These are phyloP conservation scores for Capsella rubella DNA, from an alignment of 441 rosid species.

Conservation along the genomic window DNA sequence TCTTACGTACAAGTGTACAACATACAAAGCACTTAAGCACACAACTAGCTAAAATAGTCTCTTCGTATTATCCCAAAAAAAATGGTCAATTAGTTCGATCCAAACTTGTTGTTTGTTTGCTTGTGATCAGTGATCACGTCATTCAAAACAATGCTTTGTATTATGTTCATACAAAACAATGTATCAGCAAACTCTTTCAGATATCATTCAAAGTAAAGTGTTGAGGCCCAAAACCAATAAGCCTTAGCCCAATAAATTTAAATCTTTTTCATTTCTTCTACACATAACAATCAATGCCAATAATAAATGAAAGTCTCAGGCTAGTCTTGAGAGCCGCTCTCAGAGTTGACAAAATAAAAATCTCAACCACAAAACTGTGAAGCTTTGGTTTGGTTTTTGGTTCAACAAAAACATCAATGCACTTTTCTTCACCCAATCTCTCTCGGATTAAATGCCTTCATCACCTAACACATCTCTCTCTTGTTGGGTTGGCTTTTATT, in stretches of 20 bases:
- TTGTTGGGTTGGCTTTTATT: conserved; percentile 30
- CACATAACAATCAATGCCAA: conserved; percentile 17
- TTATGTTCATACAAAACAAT: too few species aligned
- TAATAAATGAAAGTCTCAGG: conserved; percentile 14
- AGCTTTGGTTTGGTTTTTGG: background rate
- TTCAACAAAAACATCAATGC: conserved; percentile 43
- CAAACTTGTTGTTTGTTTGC: too few species aligned
- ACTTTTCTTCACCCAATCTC: conserved; percentile 28
- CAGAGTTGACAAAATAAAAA: conserved; percentile 15
- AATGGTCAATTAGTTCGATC: too few species aligned
- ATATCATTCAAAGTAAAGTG: too few species aligned
- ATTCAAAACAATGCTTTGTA: too few species aligned
- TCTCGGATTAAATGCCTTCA: conserved; percentile 29
- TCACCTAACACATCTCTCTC: conserved; percentile 36
- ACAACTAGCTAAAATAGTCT: too few species aligned
- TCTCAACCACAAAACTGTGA: conserved; percentile 30
- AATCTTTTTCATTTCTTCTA: background rate
- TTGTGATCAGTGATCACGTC: too few species aligned
- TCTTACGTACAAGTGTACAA: too few species aligned
- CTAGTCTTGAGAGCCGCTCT: background rate
- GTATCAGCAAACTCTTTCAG: too few species aligned
- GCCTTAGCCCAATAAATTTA: background rate
- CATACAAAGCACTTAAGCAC: too few species aligned
- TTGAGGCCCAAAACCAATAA: background rate
- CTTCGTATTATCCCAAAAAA: too few species aligned